Evolutionary conservation across 805 yeast genomes (phyloP), one percentile per base, ranked within the genome.

Genomic region (Sugiyamaella qingdaonensis): DNA sequence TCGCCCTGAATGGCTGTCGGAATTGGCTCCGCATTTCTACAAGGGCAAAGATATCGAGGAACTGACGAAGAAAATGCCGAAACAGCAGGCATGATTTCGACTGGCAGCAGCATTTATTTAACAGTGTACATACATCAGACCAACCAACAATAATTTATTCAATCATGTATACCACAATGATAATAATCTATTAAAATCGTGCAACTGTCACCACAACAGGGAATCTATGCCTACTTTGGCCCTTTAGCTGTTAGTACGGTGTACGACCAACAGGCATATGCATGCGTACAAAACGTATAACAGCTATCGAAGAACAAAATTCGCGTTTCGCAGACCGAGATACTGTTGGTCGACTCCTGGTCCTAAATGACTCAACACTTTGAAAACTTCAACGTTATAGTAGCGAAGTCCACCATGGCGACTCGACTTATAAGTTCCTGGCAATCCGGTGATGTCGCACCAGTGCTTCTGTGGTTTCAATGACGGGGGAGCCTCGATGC

Each of bases 321-420:
- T 87, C 37, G 96, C 98, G 50, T 87, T 88, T 61, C 98, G 78
- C 55, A 92, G 73, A 58, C 86, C 86, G 64, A 92, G 74, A 66
- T 90, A 92, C 68, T 90, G 95, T 70, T 92, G 98, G 69, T 92
- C 97, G 29, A 86, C 86, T 21, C 97, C 96, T 2, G 95, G 88
- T 1, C 90, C 85, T 82, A 92, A 81, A 57, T 81, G 81, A 66
- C 82, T 81, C 49, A 79, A 74, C 34, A 88, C 85, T 46, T 84
- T 87, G 67, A 81, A 91, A 31, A 92, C 84, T 68, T 92, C 97
- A 49, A 82, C 82, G 66, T 92, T 85, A 68, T 87, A 82, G 67
- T 82, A 92, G 52, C 96, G 74, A 49, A 92, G 72, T 41, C 86
- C 85, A 62, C 81, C 86, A 24, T 84, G 76, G 3, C 62, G 52